A percentile compares a stretch with the other conserved stretches of the same genome.
phyloP scores from a whole-genome alignment of 1,284 basidiomycete genomes.

The Fomitiporia mediterranea region DNA sequence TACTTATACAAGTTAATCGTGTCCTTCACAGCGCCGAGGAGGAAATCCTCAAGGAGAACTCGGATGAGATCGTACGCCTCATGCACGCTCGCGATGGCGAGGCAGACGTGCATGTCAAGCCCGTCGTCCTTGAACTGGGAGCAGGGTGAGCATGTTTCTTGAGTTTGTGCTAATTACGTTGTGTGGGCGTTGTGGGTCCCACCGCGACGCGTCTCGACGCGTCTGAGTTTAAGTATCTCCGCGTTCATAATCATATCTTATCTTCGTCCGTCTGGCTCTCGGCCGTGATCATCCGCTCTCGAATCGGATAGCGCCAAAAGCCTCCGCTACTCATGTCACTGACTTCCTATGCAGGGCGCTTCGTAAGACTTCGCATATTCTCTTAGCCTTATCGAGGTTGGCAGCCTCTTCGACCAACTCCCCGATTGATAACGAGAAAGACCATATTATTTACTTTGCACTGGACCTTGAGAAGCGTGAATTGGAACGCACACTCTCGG shows the following conservation, averaged over 20 bases:
- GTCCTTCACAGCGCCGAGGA: slow-evolving; percentile 54
- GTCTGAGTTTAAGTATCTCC: slow-evolving; percentile 6
- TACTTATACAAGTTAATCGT: too few species aligned
- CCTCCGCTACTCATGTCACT: background rate
- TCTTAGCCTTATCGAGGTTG: slow-evolving; percentile 65
- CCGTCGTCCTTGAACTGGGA: slow-evolving; percentile 77
- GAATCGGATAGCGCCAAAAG: background rate
- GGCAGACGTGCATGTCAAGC: slow-evolving; percentile 42
- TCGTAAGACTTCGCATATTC: slow-evolving; percentile 86
- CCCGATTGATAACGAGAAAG: slow-evolving; percentile 14
- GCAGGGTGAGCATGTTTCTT: slow-evolving; percentile 67
- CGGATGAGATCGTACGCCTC: slow-evolving; percentile 33
- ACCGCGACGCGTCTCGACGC: slow-evolving; percentile 10
- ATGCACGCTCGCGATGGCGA: slow-evolving; percentile 59
- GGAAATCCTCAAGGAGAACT: slow-evolving; percentile 57
- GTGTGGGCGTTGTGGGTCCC: slow-evolving; percentile 8
- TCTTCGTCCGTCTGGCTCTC: slow-evolving; percentile 13
- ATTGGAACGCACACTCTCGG: slow-evolving; percentile 74
- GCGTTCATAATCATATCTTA: slow-evolving; percentile 19
- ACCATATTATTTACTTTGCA: slow-evolving; percentile 79
- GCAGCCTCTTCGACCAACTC: slow-evolving; percentile 30
- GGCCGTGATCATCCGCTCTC: slow-evolving; percentile 1
- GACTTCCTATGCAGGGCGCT: slow-evolving; percentile 53
- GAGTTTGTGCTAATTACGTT: slow-evolving; percentile 12
- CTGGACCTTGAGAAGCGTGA: slow-evolving; percentile 89